Percentiles rank a stretch among this genome's conserved stretches.
Evolutionary conservation across 768 basidiomycete species (phyloP).

Genomic region (Psilocybe cubensis): DNA sequence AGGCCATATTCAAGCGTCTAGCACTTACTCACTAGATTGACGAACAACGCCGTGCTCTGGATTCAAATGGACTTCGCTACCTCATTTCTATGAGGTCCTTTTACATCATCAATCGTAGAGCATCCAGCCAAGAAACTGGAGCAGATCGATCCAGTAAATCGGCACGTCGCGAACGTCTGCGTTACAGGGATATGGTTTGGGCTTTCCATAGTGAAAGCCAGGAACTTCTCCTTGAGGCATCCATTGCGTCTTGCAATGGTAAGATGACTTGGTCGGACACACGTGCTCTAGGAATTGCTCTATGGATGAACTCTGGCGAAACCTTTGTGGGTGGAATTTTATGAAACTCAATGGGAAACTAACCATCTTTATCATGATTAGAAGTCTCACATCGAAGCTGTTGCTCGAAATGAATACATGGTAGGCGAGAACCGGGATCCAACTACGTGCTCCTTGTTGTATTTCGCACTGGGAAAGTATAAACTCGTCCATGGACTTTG

Average conservation of each 20-base stretch:
- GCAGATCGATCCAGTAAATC: constrained; percentile 45
- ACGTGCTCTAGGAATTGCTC: constrained; percentile 78
- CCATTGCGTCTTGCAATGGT: constrained; percentile 71
- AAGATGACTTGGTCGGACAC: constrained; percentile 94
- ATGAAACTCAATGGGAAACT: neutral
- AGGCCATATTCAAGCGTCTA: neutral
- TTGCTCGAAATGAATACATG: constrained; percentile 95
- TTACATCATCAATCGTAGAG: constrained; percentile 78
- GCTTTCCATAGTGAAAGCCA: constrained; percentile 96
- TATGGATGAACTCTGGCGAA: constrained; percentile 87
- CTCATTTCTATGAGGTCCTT: constrained; percentile 92
- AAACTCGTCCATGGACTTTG: constrained; percentile 94
- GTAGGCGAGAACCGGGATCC: constrained; percentile 87
- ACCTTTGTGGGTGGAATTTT: constrained; percentile 59
- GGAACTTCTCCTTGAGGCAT: constrained; percentile 75
- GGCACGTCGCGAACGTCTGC: constrained; percentile 73
- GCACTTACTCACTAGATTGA: constrained; percentile 61
- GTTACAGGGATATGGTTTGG: constrained; percentile 96
- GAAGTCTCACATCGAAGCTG: constrained; percentile 81
- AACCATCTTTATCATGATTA: constrained; percentile 31
- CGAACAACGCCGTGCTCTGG: constrained; percentile 87
- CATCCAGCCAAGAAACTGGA: constrained; percentile 52
- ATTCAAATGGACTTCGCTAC: constrained; percentile 92
- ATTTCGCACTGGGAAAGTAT: constrained; percentile 92
- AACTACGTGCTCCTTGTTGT: constrained; percentile 85